A percentile compares a stretch with the other conserved stretches of the same genome.
phyloP scores from a whole-genome alignment of 1,139 yeast genomes.

The Debaryomyces fabryi region DNA sequence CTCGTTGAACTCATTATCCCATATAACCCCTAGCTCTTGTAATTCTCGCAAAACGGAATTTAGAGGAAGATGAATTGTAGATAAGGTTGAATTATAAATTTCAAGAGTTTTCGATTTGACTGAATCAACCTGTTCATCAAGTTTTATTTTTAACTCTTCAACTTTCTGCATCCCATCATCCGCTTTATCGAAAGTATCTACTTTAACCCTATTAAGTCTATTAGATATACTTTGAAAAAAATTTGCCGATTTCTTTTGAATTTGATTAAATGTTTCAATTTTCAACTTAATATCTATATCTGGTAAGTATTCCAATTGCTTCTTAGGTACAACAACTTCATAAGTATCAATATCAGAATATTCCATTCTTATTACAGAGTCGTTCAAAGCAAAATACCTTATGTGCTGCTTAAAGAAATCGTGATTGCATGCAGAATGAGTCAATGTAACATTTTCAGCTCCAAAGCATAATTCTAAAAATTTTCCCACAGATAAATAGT shows the following conservation, averaged over 20 bases:
- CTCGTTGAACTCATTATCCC: constrained; percentile 87
- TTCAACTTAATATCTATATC: constrained; percentile 71
- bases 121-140: constrained; percentile 51
- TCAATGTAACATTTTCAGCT: constrained; percentile 53
- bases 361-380: constrained; percentile 77
- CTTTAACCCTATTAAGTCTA: constrained; percentile 75
- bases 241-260: constrained; percentile 52
- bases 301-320: constrained; percentile 72
- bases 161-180: constrained; percentile 68
- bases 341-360: constrained; percentile 73
- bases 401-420: constrained; percentile 80
- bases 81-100: constrained; percentile 57
- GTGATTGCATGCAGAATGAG: constrained; percentile 58
- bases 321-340: constrained; percentile 78
- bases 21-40: constrained; percentile 80
- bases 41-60: constrained; percentile 70
- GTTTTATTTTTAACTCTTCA: constrained; percentile 57
- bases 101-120: constrained; percentile 51
- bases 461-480: constrained; percentile 85
- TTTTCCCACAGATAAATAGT: constrained; percentile 92
- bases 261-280: constrained; percentile 58
- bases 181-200: constrained; percentile 74
- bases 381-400: constrained; percentile 82
- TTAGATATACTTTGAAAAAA: constrained; percentile 78
- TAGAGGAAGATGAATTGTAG: constrained; percentile 68